Evolutionary conservation across 495 filamentous ascomycete genomes (phyloP).

Genomic region (Neurospora sp.): DNA sequence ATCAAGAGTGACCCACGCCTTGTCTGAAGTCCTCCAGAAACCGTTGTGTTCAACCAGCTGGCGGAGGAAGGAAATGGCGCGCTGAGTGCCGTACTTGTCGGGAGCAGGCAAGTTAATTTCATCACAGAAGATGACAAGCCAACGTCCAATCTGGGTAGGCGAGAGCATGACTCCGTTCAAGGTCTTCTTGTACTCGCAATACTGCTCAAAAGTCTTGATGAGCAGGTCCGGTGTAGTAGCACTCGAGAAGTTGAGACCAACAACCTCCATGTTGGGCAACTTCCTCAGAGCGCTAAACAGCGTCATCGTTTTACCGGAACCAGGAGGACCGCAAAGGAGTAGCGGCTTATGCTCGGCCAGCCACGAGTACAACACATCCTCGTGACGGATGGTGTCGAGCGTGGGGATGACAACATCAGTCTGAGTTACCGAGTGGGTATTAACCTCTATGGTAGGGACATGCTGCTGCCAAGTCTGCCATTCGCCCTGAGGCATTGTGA

Average conservation of each 20-base stretch:
- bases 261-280: constrained; percentile 95
- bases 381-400: constrained; percentile 90
- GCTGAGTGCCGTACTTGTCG: constrained; percentile 94
- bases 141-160: constrained; percentile 90
- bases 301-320: constrained; percentile 99
- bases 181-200: constrained; percentile 98
- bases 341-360: constrained; percentile 96
- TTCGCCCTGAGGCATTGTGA: constrained; percentile 71
- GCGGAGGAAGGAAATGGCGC: constrained; percentile 91
- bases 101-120: constrained; percentile 99
- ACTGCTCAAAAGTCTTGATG: constrained; percentile 98
- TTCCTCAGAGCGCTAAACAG: constrained; percentile 94
- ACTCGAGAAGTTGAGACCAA: constrained; percentile 98
- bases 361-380: constrained; percentile 98
- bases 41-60: constrained; percentile 98
- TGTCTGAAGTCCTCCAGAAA: constrained; percentile 96
- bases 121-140: constrained; percentile 97
- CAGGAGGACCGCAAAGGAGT: constrained; percentile 90
- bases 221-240: constrained; percentile 95
- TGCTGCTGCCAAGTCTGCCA: constrained; percentile 92
- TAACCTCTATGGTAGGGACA: constrained; percentile 89
- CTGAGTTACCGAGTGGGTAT: constrained; percentile 93
- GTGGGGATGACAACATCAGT: constrained; percentile 98
- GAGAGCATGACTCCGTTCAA: constrained; percentile 92
- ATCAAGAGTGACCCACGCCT: constrained; percentile 95